A percentile compares a stretch with the other conserved stretches of the same genome.
These are phyloP conservation scores for Aureobasidium melanogenum DNA, from an alignment of 2,329 filamentous ascomycete genomes.

Conservation along the genomic window DNA sequence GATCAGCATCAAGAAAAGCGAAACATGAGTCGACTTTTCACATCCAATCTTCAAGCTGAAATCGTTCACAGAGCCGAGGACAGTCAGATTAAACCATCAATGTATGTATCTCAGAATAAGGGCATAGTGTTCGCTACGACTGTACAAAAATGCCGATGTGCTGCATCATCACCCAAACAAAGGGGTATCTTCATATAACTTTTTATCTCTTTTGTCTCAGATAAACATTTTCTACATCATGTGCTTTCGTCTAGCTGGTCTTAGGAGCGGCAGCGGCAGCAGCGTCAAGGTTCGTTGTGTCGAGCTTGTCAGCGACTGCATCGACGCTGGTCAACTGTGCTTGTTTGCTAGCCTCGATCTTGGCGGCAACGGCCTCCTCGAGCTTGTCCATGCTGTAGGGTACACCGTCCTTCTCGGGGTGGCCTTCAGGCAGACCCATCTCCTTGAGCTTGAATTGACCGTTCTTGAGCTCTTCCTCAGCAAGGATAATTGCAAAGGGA, in stretches of 20 bases:
- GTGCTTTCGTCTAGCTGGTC: constrained; percentile 12
- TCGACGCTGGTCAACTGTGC: constrained; percentile 21
- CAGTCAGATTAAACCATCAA: neutral
- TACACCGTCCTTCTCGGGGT: constrained; percentile 85
- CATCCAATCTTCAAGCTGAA: neutral
- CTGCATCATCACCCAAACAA: neutral
- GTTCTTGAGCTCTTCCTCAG: constrained; percentile 76
- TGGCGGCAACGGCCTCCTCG: constrained; percentile 52
- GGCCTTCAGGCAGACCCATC: constrained; percentile 67
- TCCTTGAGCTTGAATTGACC: constrained; percentile 86
- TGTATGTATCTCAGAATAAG: neutral
- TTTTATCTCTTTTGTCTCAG: neutral
- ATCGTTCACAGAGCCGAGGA: neutral
- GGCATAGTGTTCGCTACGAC: neutral
- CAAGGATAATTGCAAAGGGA: constrained; percentile 80
- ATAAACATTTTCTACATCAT: neutral
- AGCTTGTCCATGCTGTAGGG: constrained; percentile 58
- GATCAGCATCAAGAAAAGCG: neutral
- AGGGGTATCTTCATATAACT: constrained; percentile 9
- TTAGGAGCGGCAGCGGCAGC: constrained; percentile 17
- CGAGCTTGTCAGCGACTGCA: constrained; percentile 13
- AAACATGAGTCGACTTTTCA: neutral
- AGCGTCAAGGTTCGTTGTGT: constrained; percentile 14
- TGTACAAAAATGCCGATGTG: neutral
- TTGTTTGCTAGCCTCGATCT: constrained; percentile 31